These are phyloP conservation scores for Dalbergia cultrata DNA, from an alignment of 306 rosid species.

Conservation along the genomic window DNA sequence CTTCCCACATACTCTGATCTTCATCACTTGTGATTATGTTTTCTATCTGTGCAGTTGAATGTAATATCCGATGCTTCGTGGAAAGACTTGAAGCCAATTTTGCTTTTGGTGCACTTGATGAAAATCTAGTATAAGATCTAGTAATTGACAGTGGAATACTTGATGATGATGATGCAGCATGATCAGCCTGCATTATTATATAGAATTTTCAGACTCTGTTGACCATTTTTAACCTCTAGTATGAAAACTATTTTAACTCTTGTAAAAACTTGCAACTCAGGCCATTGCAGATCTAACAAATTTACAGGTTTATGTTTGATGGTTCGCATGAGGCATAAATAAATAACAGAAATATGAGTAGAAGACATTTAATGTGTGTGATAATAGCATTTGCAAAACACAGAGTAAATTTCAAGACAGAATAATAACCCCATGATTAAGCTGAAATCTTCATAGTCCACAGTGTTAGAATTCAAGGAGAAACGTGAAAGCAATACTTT, in stretches of 20 bases:
- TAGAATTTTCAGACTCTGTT: constrained; percentile 24
- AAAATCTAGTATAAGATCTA: constrained; percentile 44
- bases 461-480: neutral
- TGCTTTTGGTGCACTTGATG: constrained; percentile 40
- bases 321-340: neutral
- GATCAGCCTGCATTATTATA: constrained; percentile 55
- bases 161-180: constrained; percentile 46
- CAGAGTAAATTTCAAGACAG: constrained; percentile 1
- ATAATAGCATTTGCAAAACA: neutral
- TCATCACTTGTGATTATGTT: constrained; percentile 58
- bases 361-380: neutral
- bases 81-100: constrained; percentile 50
- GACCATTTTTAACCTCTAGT: constrained; percentile 24
- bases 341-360: constrained; percentile 15
- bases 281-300: constrained; percentile 19
- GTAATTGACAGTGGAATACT: constrained; percentile 42
- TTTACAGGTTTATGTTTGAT: neutral
- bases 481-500: neutral
- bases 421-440: neutral
- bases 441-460: neutral
- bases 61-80: constrained; percentile 63
- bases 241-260: neutral
- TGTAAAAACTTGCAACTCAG: constrained; percentile 7
- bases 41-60: constrained; percentile 65
- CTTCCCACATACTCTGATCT: constrained; percentile 75